phyloP scores from a whole-genome alignment of 2,329 filamentous ascomycete species.

The Chrysoporthe cubensis region DNA sequence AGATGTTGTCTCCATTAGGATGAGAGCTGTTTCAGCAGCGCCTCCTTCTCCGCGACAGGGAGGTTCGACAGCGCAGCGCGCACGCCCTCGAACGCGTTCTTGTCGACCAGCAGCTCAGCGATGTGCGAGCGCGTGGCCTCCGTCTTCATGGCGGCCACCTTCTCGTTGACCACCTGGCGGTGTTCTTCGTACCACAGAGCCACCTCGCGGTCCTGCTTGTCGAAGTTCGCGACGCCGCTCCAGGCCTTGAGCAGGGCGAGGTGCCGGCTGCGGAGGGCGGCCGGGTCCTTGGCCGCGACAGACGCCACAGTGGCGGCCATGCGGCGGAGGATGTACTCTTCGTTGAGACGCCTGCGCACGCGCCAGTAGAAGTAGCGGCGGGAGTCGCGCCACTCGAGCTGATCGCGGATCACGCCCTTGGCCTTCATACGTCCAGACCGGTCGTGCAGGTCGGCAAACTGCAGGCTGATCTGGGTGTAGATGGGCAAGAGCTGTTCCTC shows the following conservation, averaged over 20 bases:
- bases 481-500: slow-evolving; percentile 90
- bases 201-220: slow-evolving; percentile 78
- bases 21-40: slow-evolving; percentile 49
- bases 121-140: slow-evolving; percentile 50
- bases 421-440: slow-evolving; percentile 97
- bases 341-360: slow-evolving; percentile 91
- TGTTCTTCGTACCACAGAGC: slow-evolving; percentile 97
- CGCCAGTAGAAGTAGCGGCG: slow-evolving; percentile 99
- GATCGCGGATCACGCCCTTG: slow-evolving; percentile 88
- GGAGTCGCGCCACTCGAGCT: slow-evolving; percentile 83
- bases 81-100: slow-evolving; percentile 70
- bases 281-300: slow-evolving; percentile 46
- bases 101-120: slow-evolving; percentile 52
- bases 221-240: slow-evolving; percentile 78
- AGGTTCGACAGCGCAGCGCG: slow-evolving; percentile 70
- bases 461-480: slow-evolving; percentile 92
- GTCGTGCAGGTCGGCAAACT: slow-evolving; percentile 97
- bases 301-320: slow-evolving; percentile 59
- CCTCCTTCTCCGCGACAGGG: slow-evolving; percentile 70
- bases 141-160: slow-evolving; percentile 82
- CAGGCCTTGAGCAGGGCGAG: slow-evolving; percentile 80
- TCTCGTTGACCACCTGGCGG: slow-evolving; percentile 77
- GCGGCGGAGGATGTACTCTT: slow-evolving; percentile 95
- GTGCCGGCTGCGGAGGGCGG: slow-evolving; percentile 64
- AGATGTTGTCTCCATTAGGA: background rate